Base-by-base conservation (phyloP, 2,329 filamentous ascomycete species). In the Arthrinium phaeospermum region DNA sequence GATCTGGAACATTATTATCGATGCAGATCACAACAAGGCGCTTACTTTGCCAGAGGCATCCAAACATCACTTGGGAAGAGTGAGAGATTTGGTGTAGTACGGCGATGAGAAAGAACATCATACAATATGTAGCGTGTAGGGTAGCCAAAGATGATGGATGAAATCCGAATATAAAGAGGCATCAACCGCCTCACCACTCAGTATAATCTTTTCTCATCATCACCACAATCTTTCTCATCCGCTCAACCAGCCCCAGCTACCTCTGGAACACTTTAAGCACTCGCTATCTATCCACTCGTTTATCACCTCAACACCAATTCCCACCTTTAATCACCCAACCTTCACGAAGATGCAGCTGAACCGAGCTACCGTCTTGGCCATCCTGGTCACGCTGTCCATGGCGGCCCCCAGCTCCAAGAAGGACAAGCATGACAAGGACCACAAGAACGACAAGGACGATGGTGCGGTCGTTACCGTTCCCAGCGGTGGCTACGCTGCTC, bases 311-410 rank as follows among this genome's bases (percentile, higher is more conserved):
- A 19, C 16, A 37, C 30, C 16, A 27, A 5, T 41, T 13, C 22
- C 57, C 19, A 13, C 19, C 10, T 19, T 64, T 10, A 8, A 47
- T 6, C n/a, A 3, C 57, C 57, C 57, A 64, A n/a, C 34, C 10
- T n/a, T n/a, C 8, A 2, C 19, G 8, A 64, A 64, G 30, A 64
- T 41, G 57, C 34, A 64, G 57, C 34, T 64, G 34, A 64, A 64
- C 57, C 57, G 34, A 64, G 57, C 57, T n/a, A 64, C 57, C 34
- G 34, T 64, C 34, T 41, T 64, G 57, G 57, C 57, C 57, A n/a
- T 64, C 57, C 13, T 64, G 57, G 57, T 64, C 57, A 41, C 57
- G 19, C 19, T 64, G 57, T 64, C 57, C 34, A n/a, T 64, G 57
- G 57, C 57, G 19, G 57, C 57, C 19, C 57, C 57, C 57, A 64